These are phyloP conservation scores for Acacia concinna DNA, from an alignment of 331 rosid species.

Conservation along the genomic window DNA sequence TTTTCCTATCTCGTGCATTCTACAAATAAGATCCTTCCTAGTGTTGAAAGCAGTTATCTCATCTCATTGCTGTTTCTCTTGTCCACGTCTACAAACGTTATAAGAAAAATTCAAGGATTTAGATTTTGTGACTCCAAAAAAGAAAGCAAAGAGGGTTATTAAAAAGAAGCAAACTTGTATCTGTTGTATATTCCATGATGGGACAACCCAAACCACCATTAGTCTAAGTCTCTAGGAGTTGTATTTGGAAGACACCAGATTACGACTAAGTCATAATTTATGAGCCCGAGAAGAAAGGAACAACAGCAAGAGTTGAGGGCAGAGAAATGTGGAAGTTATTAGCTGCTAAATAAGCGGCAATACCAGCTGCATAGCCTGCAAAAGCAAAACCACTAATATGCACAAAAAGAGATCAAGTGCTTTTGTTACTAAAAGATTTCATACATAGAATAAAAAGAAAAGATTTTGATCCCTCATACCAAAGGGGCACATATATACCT, in stretches of 20 bases:
- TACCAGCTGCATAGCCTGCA: conserved; percentile 91
- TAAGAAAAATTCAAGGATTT: not conserved
- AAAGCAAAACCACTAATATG: conserved; percentile 96
- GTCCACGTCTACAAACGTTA: not conserved
- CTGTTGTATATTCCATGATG: not conserved
- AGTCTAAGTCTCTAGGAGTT: not conserved
- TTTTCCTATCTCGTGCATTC: not conserved
- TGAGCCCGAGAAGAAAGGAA: conserved; percentile 70
- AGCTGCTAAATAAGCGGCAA: conserved; percentile 73
- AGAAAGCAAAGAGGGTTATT: not conserved
- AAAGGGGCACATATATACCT: conserved; percentile 47
- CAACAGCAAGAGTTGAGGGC: conserved; percentile 72
- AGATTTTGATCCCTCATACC: not conserved
- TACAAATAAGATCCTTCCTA: not conserved
- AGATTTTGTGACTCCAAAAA: not conserved
- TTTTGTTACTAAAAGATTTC: conserved; percentile 8
- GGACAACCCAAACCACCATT: conserved; percentile 16
- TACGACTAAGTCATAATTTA: conserved; percentile 19
- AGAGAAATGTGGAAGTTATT: conserved; percentile 62
- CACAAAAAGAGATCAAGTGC: conserved; percentile 21
- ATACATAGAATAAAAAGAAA: not conserved
- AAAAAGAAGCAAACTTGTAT: not conserved
- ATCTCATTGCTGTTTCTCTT: not conserved
- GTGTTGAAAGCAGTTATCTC: not conserved
- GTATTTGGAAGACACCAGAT: not conserved